Evolutionary conservation across 129 eudicot genomes (phyloP).

Genomic region (Apium graveolens): DNA sequence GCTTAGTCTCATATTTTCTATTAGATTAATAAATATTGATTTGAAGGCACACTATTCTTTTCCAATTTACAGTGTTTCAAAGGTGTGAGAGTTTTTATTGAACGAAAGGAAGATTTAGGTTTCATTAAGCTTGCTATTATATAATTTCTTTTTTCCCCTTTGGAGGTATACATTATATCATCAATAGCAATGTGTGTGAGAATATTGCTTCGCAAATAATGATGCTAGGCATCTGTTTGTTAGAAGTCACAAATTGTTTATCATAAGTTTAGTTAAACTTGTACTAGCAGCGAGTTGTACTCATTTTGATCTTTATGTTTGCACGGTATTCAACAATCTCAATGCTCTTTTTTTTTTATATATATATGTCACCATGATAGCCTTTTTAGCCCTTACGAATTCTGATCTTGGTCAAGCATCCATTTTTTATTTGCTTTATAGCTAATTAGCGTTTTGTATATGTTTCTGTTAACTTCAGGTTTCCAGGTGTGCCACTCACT

Average conservation of each 20-base stretch:
- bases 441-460: not conserved
- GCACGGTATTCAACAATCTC: not conserved
- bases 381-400: too few relatives aligned
- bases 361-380: too few relatives aligned
- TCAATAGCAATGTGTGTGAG: not conserved
- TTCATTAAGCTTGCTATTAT: not conserved
- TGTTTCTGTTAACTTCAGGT: conserved; percentile 37
- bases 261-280: not conserved
- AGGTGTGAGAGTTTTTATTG: too few relatives aligned
- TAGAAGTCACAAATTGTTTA: too few relatives aligned
- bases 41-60: not conserved
- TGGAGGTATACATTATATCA: too few relatives aligned
- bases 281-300: too few relatives aligned
- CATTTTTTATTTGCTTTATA: not conserved
- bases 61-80: too few relatives aligned
- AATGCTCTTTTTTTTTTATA: not conserved
- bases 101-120: not conserved
- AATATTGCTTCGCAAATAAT: not conserved
- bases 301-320: too few relatives aligned
- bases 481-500: conserved; percentile 97
- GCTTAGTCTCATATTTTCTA: not conserved
- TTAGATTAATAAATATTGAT: too few relatives aligned
- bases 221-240: not conserved
- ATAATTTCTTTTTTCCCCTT: too few relatives aligned
- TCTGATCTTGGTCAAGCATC: not conserved